Conservation (phyloP, 2,329 filamentous ascomycete genomes). For the Eutypa lata region DNA sequence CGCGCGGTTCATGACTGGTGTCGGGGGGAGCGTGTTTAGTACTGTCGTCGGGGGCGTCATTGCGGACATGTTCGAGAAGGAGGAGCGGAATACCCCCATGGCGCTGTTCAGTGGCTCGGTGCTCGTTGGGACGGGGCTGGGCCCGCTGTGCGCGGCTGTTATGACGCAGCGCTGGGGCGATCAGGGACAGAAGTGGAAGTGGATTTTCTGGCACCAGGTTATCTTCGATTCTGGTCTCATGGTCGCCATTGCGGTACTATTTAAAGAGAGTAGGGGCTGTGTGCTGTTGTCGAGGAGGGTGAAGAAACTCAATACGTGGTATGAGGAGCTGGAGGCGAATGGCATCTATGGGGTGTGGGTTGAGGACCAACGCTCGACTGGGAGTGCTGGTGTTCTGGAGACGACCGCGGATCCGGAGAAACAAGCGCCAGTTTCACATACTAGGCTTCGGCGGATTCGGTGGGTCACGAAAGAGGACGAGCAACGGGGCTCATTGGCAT, state of each 20-base stretch:
- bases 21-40: conserved; percentile 75
- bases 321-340: conserved; percentile 65
- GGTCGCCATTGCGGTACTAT: conserved; percentile 62
- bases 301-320: conserved; percentile 71
- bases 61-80: conserved; percentile 76
- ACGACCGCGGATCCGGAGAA: conserved; percentile 11
- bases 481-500: conserved; percentile 62
- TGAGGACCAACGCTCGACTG: conserved; percentile 5
- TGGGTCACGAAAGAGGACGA: conserved; percentile 82
- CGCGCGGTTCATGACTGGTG: conserved; percentile 72
- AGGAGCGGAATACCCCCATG: conserved; percentile 86
- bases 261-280: conserved; percentile 78
- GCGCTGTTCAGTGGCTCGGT: conserved; percentile 79
- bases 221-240: conserved; percentile 66
- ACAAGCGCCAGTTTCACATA: not conserved
- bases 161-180: conserved; percentile 59
- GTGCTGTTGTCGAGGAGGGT: conserved; percentile 79
- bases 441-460: conserved; percentile 55
- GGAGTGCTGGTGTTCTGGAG: conserved; percentile 3
- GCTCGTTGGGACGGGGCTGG: conserved; percentile 74
- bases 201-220: conserved; percentile 85
- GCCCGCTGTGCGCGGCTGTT: conserved; percentile 68
- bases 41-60: conserved; percentile 93
- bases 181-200: conserved; percentile 60
- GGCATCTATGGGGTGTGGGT: conserved; percentile 54